A percentile compares a stretch with the other conserved stretches of the same genome.
Evolutionary conservation across 108 stramenopile species (phyloP).

Genomic region (Skeletonema tropicum): DNA sequence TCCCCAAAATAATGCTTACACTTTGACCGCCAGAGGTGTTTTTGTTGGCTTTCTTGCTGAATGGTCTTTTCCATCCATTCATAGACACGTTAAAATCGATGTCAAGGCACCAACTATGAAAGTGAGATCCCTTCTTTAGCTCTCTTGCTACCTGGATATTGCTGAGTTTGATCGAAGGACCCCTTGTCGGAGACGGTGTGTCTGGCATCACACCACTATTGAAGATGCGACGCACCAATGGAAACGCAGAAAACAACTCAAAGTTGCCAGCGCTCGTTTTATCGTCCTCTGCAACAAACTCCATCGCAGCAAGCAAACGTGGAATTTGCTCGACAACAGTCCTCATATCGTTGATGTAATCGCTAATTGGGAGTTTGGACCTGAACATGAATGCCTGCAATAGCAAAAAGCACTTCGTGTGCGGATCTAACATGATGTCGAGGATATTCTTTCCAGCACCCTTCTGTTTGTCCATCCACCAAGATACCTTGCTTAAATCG

Average conservation of each 20-base stretch:
- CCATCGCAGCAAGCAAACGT: slow-evolving; percentile 95
- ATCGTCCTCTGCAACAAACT: slow-evolving; percentile 86
- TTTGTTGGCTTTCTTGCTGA: slow-evolving; percentile 6
- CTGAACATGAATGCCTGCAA: slow-evolving; percentile 89
- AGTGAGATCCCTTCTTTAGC: slow-evolving; percentile 12
- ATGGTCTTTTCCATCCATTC: slow-evolving; percentile 4
- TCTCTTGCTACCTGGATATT: slow-evolving; percentile 17
- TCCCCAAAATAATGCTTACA: slow-evolving; percentile 20
- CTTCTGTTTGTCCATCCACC: slow-evolving; percentile 36
- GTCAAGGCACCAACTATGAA: slow-evolving; percentile 10
- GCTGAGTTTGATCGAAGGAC: slow-evolving; percentile 11
- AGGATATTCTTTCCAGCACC: slow-evolving; percentile 35
- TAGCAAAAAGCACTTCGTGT: slow-evolving; percentile 95
- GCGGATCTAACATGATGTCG: slow-evolving; percentile 85
- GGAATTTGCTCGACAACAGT: slow-evolving; percentile 95
- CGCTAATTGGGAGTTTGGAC: slow-evolving; percentile 92
- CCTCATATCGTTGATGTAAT: slow-evolving; percentile 97
- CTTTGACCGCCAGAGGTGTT: slow-evolving; percentile 8
- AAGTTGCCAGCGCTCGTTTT: slow-evolving; percentile 56
- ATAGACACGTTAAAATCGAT: slow-evolving; percentile 15
- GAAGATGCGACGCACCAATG: slow-evolving; percentile 37
- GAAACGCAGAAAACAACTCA: slow-evolving; percentile 51
- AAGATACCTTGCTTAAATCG: slow-evolving; percentile 53
- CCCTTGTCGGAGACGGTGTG: background rate
- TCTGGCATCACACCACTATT: slow-evolving; percentile 21